Conservation (phyloP, 306 rosid species). For the Lathyrus tuberosus region DNA sequence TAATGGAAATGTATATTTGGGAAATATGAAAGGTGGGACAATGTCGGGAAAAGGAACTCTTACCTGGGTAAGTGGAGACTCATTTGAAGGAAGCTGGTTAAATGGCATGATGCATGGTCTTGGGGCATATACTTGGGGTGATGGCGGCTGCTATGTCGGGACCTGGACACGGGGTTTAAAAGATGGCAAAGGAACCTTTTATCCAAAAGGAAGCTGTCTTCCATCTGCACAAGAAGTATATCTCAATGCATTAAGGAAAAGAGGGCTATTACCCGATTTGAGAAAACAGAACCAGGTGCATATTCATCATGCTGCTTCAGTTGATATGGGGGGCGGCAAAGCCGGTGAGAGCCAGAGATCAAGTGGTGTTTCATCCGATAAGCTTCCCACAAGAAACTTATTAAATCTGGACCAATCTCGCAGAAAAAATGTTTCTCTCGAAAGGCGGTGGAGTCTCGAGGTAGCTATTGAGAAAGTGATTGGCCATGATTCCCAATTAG, state of each 20-base stretch:
- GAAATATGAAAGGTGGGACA: conserved; percentile 92
- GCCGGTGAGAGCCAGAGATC: conserved; percentile 68
- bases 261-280: conserved; percentile 91
- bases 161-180: conserved; percentile 93
- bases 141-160: conserved; percentile 95
- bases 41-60: conserved; percentile 99
- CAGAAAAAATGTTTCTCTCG: conserved; percentile 76
- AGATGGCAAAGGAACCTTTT: conserved; percentile 96
- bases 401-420: conserved; percentile 81
- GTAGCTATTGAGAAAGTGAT: conserved; percentile 88
- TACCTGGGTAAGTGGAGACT: conserved; percentile 85
- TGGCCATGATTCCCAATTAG: conserved; percentile 60
- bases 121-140: conserved; percentile 91
- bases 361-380: conserved; percentile 56
- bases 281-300: conserved; percentile 76
- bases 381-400: conserved; percentile 64
- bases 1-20: conserved; percentile 85
- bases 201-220: conserved; percentile 83
- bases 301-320: conserved; percentile 80
- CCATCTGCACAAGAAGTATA: conserved; percentile 91
- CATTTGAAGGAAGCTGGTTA: conserved; percentile 96
- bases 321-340: conserved; percentile 65
- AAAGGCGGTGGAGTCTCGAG: conserved; percentile 99
- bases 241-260: conserved; percentile 86
- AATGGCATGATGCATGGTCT: conserved; percentile 95